A percentile compares a stretch with the other conserved stretches of the same genome.
Conservation (phyloP, 2,329 filamentous ascomycete species). For the Colletotrichum coccodes region DNA sequence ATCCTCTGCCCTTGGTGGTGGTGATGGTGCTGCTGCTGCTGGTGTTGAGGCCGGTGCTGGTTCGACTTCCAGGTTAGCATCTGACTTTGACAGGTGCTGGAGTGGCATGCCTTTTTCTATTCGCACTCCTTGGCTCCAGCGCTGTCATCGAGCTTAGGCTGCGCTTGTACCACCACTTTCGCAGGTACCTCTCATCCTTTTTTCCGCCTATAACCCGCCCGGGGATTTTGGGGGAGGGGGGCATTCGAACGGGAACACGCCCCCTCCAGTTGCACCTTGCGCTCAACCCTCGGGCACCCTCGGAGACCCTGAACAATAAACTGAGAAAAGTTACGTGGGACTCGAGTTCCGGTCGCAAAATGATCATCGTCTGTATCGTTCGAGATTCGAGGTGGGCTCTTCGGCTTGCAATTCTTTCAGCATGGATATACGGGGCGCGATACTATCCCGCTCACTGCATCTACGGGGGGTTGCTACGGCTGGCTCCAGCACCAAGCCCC, state of each 20-base stretch:
- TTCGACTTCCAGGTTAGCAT: neutral
- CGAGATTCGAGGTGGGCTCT: neutral
- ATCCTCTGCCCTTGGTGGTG: neutral
- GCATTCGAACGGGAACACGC: neutral
- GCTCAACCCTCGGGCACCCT: constrained; percentile 16
- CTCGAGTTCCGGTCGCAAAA: neutral
- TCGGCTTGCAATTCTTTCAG: no score
- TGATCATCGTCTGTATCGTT: no score
- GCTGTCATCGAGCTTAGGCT: neutral
- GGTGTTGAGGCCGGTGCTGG: neutral
- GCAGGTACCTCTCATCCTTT: constrained; percentile 22
- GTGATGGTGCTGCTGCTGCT: neutral
- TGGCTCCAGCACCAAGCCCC: constrained; percentile 26
- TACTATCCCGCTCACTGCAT: neutral
- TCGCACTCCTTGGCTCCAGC: constrained; percentile 23
- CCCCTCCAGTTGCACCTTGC: constrained; percentile 22
- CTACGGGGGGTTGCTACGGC: neutral
- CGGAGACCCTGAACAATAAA: neutral
- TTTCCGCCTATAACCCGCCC: neutral
- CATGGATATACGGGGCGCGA: neutral
- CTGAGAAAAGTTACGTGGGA: neutral
- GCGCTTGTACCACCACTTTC: constrained; percentile 25
- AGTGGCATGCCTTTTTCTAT: constrained; percentile 9
- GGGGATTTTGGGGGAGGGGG: neutral
- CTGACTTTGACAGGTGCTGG: constrained; percentile 5